Base-by-base conservation (phyloP, 2,329 filamentous ascomycete species). In the Neodidymelliopsis sp. region DNA sequence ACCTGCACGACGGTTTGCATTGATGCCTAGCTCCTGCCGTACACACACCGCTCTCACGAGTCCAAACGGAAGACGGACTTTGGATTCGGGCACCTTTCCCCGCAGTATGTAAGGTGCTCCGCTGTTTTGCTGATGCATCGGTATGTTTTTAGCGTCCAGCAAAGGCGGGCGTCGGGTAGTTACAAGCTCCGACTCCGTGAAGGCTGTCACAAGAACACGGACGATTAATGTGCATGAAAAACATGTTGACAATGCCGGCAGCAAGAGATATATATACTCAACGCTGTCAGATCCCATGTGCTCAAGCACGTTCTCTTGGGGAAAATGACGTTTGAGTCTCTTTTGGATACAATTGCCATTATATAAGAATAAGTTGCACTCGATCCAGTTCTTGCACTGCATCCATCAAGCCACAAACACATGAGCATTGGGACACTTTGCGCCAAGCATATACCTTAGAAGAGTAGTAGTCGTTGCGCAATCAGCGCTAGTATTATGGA, bases 401-500 rank as follows among this genome's bases (percentile, higher is more conserved):
- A 7, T 22, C 18, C n/a, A n/a, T n/a, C 25, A 27, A 23, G 27
- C 12, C 25, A 30, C 16, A 5, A n/a, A 19, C 31, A 37, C 20
- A 29, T 5, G 11, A 15, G 10, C 4, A 15, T 34, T 34, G 30
- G 24, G 29, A 41, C 30, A 40, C 16, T 12, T 41, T 13, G 27
- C 18, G 41, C 29, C 30, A 30, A 35, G 8, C 15, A 11, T 16
- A 19, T 3, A 18, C 22, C 24, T 22, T 13, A 36, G 25, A 25
- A 27, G 4, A n/a, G 11, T 20, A 33, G 16, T 16, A 31, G 16
- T n/a, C 11, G n/a, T 15, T 36, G 20, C 20, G 22, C 27, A 36
- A 31, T 38, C 38, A 42, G 45, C 33, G 27, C 45, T 33, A 49
- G 16, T n/a, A 15, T 23, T n/a, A n/a, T n/a, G n/a, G n/a, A n/a